These are phyloP conservation scores for Talaromyces sp. DNA, from an alignment of 2,329 filamentous ascomycete genomes.

Conservation along the genomic window DNA sequence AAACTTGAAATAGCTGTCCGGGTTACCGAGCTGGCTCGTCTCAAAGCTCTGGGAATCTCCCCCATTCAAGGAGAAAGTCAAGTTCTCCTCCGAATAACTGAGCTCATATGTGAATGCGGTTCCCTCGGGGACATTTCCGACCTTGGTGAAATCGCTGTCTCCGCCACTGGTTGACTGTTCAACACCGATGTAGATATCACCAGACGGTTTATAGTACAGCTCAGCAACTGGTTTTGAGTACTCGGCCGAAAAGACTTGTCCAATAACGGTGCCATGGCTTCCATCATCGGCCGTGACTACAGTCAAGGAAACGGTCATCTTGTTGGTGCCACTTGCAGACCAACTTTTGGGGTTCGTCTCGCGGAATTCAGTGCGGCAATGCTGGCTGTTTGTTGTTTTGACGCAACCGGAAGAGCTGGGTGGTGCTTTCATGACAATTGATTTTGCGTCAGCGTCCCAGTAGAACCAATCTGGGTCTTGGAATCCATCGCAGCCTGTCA, in stretches of 20 bases:
- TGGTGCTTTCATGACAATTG: conserved; percentile 37
- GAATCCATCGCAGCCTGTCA: conserved; percentile 35
- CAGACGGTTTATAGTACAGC: conserved; percentile 33
- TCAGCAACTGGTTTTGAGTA: conserved; percentile 37
- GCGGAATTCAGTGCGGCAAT: conserved; percentile 41
- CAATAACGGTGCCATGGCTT: conserved; percentile 33
- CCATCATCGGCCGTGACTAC: conserved; percentile 28
- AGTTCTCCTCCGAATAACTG: conserved; percentile 28
- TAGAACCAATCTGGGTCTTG: conserved; percentile 30
- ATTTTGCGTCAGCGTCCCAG: conserved; percentile 27
- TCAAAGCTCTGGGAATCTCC: conserved; percentile 17
- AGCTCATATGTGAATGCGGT: conserved; percentile 35
- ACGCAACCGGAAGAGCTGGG: conserved; percentile 33
- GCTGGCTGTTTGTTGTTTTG: conserved; percentile 36
- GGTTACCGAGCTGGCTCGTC: conserved; percentile 24
- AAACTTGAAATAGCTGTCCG: conserved; percentile 35
- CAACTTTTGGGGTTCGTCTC: conserved; percentile 27
- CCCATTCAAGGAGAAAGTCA: conserved; percentile 30
- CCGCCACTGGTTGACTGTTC: conserved; percentile 31
- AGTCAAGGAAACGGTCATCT: conserved; percentile 26
- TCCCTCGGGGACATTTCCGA: conserved; percentile 29
- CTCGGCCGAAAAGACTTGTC: conserved; percentile 36
- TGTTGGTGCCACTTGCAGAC: conserved; percentile 31
- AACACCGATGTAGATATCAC: conserved; percentile 35
- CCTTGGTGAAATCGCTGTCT: conserved; percentile 21